Conservation (phyloP, 805 yeast species). For the Candida easanensis region DNA sequence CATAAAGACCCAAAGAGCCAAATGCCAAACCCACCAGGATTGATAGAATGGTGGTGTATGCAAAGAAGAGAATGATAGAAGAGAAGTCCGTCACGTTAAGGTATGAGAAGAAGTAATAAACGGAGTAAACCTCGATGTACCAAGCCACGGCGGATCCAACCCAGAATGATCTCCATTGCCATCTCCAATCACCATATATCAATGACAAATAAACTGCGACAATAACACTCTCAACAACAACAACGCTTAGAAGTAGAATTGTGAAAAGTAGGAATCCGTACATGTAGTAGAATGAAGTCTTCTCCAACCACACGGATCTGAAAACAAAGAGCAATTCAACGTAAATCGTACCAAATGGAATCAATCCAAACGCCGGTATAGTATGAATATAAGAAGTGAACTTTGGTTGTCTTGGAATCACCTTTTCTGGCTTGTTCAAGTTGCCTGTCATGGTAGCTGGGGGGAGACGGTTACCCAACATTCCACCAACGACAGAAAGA, state of each 20-base stretch:
- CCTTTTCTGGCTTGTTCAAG: slow-evolving; percentile 19
- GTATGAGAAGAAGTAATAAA: slow-evolving; percentile 59
- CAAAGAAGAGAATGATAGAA: slow-evolving; percentile 63
- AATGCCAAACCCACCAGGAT: slow-evolving; percentile 62
- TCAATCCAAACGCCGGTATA: slow-evolving; percentile 56
- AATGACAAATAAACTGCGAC: slow-evolving; percentile 66
- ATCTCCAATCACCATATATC: slow-evolving; percentile 51
- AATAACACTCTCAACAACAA: slow-evolving; percentile 69
- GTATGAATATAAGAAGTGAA: slow-evolving; percentile 25
- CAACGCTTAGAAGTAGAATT: slow-evolving; percentile 53
- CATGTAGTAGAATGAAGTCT: slow-evolving; percentile 73
- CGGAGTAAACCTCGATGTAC: slow-evolving; percentile 64
- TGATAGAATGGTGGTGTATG: slow-evolving; percentile 67
- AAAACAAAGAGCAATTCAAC: slow-evolving; percentile 73
- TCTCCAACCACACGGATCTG: slow-evolving; percentile 77
- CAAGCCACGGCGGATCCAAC: slow-evolving; percentile 70
- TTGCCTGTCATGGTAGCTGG: slow-evolving; percentile 17
- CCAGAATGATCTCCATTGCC: slow-evolving; percentile 84
- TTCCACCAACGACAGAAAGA: slow-evolving; percentile 71
- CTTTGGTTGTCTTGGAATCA: slow-evolving; percentile 36
- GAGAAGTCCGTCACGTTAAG: slow-evolving; percentile 65
- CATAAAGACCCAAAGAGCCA: slow-evolving; percentile 70
- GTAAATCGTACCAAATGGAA: slow-evolving; percentile 79
- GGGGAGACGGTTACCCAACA: slow-evolving; percentile 38
- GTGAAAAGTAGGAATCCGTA: slow-evolving; percentile 75